These are phyloP conservation scores for Immersiella caudata DNA, from an alignment of 495 filamentous ascomycete species.

Conservation along the genomic window DNA sequence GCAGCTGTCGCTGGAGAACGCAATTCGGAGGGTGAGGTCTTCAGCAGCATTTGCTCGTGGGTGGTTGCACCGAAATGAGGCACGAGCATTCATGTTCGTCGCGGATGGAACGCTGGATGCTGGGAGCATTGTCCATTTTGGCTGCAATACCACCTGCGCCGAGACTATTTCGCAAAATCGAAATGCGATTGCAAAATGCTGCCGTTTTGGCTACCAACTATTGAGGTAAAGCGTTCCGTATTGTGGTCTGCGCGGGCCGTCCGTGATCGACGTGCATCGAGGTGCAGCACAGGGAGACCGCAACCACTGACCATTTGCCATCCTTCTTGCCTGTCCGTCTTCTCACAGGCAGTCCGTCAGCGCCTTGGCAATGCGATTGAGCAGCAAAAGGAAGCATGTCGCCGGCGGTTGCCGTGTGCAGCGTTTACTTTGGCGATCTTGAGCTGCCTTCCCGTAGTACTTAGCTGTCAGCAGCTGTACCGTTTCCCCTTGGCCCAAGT, in stretches of 20 bases:
- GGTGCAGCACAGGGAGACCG: constrained; percentile 7
- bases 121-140: not conserved
- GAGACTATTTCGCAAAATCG: not conserved
- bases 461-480: not conserved
- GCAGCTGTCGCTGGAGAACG: not conserved
- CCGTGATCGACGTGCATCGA: constrained; percentile 23
- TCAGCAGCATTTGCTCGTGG: not conserved
- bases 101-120: not conserved
- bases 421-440: not conserved
- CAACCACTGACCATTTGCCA: not conserved
- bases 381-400: not conserved
- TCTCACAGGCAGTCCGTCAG: not conserved
- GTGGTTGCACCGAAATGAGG: not conserved
- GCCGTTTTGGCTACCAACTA: not conserved
- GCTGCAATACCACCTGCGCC: not conserved
- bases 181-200: not conserved
- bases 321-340: not conserved
- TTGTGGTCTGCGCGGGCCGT: not conserved
- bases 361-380: not conserved
- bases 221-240: not conserved
- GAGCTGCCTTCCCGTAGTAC: not conserved
- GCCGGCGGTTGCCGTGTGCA: not conserved
- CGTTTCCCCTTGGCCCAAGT: not conserved
- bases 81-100: not conserved
- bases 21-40: not conserved